A percentile compares a stretch with the other conserved stretches of the same genome.
These are phyloP conservation scores for Dothiorella sarmentorum DNA, from an alignment of 2,329 filamentous ascomycete species.

Conservation along the genomic window DNA sequence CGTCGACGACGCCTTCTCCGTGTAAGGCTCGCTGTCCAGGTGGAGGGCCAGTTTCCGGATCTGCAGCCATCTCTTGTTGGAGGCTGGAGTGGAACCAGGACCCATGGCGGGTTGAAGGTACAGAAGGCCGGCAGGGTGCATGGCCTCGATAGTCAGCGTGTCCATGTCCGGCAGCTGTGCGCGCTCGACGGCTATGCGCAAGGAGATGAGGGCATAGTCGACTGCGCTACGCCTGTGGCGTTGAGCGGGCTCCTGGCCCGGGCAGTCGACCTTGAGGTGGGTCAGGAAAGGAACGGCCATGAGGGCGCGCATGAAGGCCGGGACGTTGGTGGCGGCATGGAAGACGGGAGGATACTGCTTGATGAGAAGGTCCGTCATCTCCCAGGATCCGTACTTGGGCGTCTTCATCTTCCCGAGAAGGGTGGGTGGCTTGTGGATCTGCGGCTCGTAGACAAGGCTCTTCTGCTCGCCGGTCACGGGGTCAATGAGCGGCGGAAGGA, in stretches of 20 bases:
- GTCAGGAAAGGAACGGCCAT: slow-evolving; percentile 64
- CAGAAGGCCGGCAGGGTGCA: slow-evolving; percentile 72
- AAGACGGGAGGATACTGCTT: slow-evolving; percentile 87
- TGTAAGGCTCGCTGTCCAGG: slow-evolving; percentile 67
- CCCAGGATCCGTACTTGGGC: slow-evolving; percentile 75
- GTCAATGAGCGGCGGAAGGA: slow-evolving; percentile 80
- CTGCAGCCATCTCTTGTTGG: slow-evolving; percentile 70
- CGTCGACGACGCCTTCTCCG: slow-evolving; percentile 56
- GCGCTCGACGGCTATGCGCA: slow-evolving; percentile 78
- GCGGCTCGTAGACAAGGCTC: slow-evolving; percentile 76
- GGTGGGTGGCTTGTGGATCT: slow-evolving; percentile 58
- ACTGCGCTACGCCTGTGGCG: slow-evolving; percentile 72
- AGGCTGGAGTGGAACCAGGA: slow-evolving; percentile 70
- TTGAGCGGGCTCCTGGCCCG: slow-evolving; percentile 60
- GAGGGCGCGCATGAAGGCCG: slow-evolving; percentile 76
- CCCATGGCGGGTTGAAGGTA: slow-evolving; percentile 74
- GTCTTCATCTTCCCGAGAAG: slow-evolving; percentile 53
- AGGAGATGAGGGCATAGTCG: slow-evolving; percentile 83
- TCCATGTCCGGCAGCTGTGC: slow-evolving; percentile 62
- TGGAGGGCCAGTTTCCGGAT: slow-evolving; percentile 70
- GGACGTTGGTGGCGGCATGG: slow-evolving; percentile 83
- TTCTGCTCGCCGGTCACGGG: slow-evolving; percentile 73
- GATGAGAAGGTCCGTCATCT: slow-evolving; percentile 76
- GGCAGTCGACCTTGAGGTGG: slow-evolving; percentile 73
- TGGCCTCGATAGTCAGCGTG: slow-evolving; percentile 67